Evolutionary conservation across 2,329 filamentous ascomycete species (phyloP), one percentile per base, ranked within the genome.

Genomic region (Cryphonectria carpinicola): DNA sequence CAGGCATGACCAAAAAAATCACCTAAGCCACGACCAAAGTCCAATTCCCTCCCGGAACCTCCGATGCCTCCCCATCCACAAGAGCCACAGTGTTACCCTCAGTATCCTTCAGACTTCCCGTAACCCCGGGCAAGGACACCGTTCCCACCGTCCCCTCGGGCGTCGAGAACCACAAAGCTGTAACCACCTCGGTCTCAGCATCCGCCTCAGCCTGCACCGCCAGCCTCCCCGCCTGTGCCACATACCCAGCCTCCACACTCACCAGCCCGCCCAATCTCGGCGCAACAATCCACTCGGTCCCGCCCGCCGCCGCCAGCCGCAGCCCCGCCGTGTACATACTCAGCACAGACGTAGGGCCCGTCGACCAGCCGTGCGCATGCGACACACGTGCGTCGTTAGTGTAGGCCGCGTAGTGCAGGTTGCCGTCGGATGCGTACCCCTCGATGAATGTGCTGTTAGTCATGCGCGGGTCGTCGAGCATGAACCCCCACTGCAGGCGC

Each of bases 391-490:
- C 54, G 61, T 71, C 69, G n/a, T 67, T 64, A 6, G 68, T 66
- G n/a, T 72, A 72, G 1, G 68, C 60, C 52, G 68, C 64, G 43
- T 70, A 72, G 19, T 63, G 65, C 65, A 72, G 61, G 39, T 56
- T 67, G 37, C 70, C 70, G 61, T 72, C 69, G 43, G 70, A 65
- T 11, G 25, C 65, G 14, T 67, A 70, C 10, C 70, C 70, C 41
- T 72, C 70, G 61, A 70, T 58, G 32, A 72, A 35, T 0, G 70
- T 72, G 61, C 64, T 70, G 60, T 67, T 70, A 13, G 70, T 71
- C 70, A 71, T 71, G 41, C 65, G 67, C 41, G 63, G 63, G 54
- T 65, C 64, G 70, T 71, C 70, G 58, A 71, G 67, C 67, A 71
- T 61, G 65, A 70, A 65, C 17, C 70, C 70, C 70, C 70, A 72